Evolutionary conservation across 352 stramenopile species (phyloP).

Genomic region (Phytophthora pinifolia): DNA sequence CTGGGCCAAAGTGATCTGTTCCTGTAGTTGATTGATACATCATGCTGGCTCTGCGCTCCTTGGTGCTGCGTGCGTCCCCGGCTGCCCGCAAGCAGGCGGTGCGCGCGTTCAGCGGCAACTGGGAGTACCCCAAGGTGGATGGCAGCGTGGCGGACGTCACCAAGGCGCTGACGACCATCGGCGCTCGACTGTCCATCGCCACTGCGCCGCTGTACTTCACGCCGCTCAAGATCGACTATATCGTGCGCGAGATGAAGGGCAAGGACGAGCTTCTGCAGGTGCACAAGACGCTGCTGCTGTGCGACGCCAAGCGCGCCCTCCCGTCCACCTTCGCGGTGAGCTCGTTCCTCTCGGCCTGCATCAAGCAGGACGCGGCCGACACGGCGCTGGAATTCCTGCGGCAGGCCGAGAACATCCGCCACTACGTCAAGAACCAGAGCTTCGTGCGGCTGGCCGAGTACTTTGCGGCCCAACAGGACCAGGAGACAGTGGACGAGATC

Average conservation of each 20-base stretch:
- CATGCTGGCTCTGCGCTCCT: constrained; percentile 32
- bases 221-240: constrained; percentile 79
- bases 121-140: constrained; percentile 82
- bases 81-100: constrained; percentile 16
- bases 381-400: constrained; percentile 73
- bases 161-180: constrained; percentile 68
- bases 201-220: constrained; percentile 82
- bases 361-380: constrained; percentile 60
- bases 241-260: constrained; percentile 82
- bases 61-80: constrained; percentile 20
- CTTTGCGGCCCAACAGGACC: constrained; percentile 52
- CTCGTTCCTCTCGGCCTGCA: constrained; percentile 67
- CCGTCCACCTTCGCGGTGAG: constrained; percentile 57
- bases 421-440: constrained; percentile 82
- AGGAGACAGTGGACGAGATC: constrained; percentile 65
- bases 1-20: not conserved
- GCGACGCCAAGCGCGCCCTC: constrained; percentile 78
- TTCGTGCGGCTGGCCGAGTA: constrained; percentile 73
- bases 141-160: constrained; percentile 70
- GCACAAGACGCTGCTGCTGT: constrained; percentile 72
- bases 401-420: constrained; percentile 63
- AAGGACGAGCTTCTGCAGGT: constrained; percentile 68
- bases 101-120: constrained; percentile 78
- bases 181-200: constrained; percentile 72
- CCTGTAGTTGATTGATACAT: not conserved